These are phyloP conservation scores for Leccinum insolens DNA, from an alignment of 1,284 basidiomycete genomes.

Conservation along the genomic window DNA sequence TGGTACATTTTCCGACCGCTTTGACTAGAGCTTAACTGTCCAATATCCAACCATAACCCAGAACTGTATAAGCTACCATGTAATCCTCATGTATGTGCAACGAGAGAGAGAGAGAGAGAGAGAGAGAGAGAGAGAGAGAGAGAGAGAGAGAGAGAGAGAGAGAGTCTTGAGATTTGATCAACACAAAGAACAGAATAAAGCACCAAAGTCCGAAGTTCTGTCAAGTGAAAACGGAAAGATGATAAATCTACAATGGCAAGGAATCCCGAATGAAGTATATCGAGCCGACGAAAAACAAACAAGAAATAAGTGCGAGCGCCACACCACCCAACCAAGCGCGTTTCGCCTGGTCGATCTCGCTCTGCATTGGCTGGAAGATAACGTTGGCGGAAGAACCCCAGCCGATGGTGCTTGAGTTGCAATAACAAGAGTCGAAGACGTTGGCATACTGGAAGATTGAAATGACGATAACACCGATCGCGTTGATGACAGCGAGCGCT, in stretches of 20 bases:
- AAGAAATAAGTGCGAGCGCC: conserved; percentile 11
- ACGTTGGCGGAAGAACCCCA: conserved; percentile 12
- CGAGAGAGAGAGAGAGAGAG: too few species aligned
- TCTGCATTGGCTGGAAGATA: background rate
- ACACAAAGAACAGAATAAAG: too few species aligned
- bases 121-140: too few species aligned
- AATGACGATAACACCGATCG: conserved; percentile 20
- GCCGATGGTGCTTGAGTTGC: conserved; percentile 19
- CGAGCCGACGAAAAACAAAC: conserved; percentile 14
- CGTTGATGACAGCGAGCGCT: conserved; percentile 27
- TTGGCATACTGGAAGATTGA: conserved; percentile 24
- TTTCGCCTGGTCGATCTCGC: conserved; percentile 7
- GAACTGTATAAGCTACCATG: too few species aligned
- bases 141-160: too few species aligned
- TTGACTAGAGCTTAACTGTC: too few species aligned
- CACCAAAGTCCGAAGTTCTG: too few species aligned
- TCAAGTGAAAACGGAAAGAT: too few species aligned
- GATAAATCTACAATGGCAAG: conserved; percentile 5
- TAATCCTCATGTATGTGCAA: too few species aligned
- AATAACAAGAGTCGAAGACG: conserved; percentile 27
- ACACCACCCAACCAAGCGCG: conserved; percentile 23
- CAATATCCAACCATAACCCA: too few species aligned
- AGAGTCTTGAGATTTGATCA: too few species aligned
- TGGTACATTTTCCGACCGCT: too few species aligned
- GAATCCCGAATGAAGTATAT: conserved; percentile 26